phyloP scores from a whole-genome alignment of 2,329 filamentous ascomycete genomes.

The Diaporthe batatas region DNA sequence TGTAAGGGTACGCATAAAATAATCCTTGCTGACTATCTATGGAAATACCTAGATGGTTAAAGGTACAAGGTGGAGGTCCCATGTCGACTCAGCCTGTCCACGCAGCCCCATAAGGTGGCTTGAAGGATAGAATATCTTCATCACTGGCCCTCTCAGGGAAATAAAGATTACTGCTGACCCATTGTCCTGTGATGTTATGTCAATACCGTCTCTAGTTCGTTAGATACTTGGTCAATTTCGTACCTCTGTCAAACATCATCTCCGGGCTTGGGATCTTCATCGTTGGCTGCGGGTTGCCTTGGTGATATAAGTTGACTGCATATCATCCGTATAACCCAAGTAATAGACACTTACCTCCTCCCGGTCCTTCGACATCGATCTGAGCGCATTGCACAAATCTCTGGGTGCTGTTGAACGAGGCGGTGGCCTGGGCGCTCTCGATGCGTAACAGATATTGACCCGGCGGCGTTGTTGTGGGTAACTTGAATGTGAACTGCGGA shows the following conservation, averaged over 20 bases:
- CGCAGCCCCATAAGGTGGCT: not conserved
- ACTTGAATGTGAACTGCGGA: not conserved
- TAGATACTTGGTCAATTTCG: not conserved
- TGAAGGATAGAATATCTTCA: not conserved
- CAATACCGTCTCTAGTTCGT: not conserved
- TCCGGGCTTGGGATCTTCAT: not conserved
- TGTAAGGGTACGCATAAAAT: not conserved
- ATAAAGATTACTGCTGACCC: not conserved
- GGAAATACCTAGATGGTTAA: not conserved
- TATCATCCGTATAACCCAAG: no score
- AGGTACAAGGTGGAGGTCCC: not conserved
- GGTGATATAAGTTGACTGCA: not conserved
- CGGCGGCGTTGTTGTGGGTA: not conserved
- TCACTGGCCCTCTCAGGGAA: not conserved
- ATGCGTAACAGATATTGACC: not conserved
- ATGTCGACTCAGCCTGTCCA: not conserved
- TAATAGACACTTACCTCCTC: not conserved
- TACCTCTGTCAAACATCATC: slow-evolving; percentile 2
- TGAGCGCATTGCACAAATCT: slow-evolving; percentile 4
- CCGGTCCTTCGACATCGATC: not conserved
- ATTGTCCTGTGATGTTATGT: not conserved
- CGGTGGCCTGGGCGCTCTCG: not conserved
- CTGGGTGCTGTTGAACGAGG: not conserved
- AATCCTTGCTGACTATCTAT: not conserved
- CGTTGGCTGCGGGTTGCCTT: not conserved